These are phyloP conservation scores for Claviceps sp. DNA, from an alignment of 2,329 filamentous ascomycete genomes.

Conservation along the genomic window DNA sequence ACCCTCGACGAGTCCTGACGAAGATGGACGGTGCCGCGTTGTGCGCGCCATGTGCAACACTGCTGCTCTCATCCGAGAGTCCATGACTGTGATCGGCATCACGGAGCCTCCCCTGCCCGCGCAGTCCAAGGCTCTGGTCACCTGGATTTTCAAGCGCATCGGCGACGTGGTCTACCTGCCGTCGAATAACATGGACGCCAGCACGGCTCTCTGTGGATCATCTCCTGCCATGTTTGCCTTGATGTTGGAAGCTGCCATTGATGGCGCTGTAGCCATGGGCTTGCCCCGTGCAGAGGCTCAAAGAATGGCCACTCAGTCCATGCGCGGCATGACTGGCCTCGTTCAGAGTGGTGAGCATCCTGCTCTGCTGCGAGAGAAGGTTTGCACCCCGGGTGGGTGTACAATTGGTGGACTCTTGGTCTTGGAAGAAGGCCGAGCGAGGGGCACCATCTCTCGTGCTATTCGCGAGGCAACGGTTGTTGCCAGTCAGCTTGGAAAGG, in stretches of 20 bases:
- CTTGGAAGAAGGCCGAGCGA: constrained; percentile 58
- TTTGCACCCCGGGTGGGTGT: constrained; percentile 65
- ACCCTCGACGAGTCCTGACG: constrained; percentile 30
- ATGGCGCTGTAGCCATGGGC: constrained; percentile 69
- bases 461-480: constrained; percentile 59
- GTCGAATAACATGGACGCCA: constrained; percentile 54
- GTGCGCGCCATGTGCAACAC: constrained; percentile 80
- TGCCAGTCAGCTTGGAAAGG: constrained; percentile 45
- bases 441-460: constrained; percentile 53
- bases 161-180: constrained; percentile 58
- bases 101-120: constrained; percentile 43
- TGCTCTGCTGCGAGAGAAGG: constrained; percentile 59
- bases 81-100: constrained; percentile 68
- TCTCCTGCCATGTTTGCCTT: constrained; percentile 66
- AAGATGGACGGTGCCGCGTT: constrained; percentile 44
- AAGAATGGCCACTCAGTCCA: constrained; percentile 66
- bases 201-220: constrained; percentile 60
- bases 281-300: constrained; percentile 59
- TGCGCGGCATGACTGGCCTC: constrained; percentile 58
- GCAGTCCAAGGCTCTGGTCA: constrained; percentile 43
- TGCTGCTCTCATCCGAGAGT: constrained; percentile 62
- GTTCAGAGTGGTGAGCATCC: constrained; percentile 63
- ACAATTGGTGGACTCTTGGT: constrained; percentile 63
- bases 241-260: constrained; percentile 61
- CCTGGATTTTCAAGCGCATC: constrained; percentile 65